Evolutionary conservation across 2,329 filamentous ascomycete genomes (phyloP).

Genomic region (Fusarium foetens): DNA sequence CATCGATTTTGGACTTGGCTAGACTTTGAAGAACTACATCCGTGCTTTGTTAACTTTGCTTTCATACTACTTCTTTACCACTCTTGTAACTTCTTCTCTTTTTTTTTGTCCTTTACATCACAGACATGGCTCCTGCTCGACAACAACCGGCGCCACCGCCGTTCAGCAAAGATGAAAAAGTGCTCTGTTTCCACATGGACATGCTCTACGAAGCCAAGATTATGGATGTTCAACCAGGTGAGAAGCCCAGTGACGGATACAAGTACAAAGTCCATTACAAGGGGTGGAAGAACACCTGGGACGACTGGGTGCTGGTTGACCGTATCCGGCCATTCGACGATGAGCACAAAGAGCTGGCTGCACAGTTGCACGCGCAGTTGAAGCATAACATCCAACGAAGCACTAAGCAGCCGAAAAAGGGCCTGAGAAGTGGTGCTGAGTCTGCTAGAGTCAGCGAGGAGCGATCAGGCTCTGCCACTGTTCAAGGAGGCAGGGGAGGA

Average conservation of each 20-base stretch:
- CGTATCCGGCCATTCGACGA: constrained; percentile 93
- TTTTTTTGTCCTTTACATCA: constrained; percentile 25
- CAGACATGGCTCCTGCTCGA: constrained; percentile 55
- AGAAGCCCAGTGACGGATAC: constrained; percentile 75
- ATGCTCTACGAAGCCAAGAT: constrained; percentile 98
- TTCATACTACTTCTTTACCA: constrained; percentile 1
- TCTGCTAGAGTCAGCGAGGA: constrained; percentile 80
- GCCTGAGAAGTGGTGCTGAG: constrained; percentile 54
- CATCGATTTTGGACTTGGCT: neutral
- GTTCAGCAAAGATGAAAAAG: constrained; percentile 85
- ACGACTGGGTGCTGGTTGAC: constrained; percentile 96
- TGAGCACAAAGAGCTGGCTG: constrained; percentile 91
- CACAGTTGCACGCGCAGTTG: constrained; percentile 75
- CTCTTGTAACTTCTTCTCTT: constrained; percentile 20
- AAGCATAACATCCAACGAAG: constrained; percentile 65
- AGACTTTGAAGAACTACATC: neutral
- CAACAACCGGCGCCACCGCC: constrained; percentile 59
- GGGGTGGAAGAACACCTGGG: constrained; percentile 99
- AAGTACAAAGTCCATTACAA: constrained; percentile 98
- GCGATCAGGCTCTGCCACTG: constrained; percentile 67
- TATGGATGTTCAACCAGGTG: constrained; percentile 77
- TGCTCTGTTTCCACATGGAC: constrained; percentile 96
- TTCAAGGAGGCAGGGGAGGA: constrained; percentile 72
- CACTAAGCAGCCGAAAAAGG: constrained; percentile 65
- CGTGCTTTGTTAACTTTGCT: constrained; percentile 1